Percentiles rank a stretch among this genome's conserved stretches.
phyloP scores from a whole-genome alignment of 2,329 filamentous ascomycete genomes.

The Trichophyton simii region DNA sequence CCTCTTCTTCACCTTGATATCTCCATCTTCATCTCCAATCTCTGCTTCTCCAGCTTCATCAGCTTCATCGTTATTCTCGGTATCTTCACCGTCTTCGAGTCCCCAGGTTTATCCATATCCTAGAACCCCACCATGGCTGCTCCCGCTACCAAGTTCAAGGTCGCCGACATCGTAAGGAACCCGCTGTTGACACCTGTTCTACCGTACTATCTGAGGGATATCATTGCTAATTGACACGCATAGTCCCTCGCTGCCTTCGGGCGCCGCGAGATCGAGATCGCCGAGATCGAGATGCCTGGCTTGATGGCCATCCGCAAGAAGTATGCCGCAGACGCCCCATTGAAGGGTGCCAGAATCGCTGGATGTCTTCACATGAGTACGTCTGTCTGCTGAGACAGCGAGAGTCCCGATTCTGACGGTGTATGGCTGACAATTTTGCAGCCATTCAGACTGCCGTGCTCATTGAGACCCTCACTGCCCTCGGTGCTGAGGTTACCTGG shows the following conservation, averaged over 20 bases:
- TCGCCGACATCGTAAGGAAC: conserved; percentile 67
- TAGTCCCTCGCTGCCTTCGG: conserved; percentile 87
- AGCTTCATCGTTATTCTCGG: neutral
- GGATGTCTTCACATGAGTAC: conserved; percentile 95
- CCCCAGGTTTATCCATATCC: conserved; percentile 8
- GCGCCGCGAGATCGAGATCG: conserved; percentile 96
- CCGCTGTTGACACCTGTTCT: conserved; percentile 5
- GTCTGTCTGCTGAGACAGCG: conserved; percentile 18
- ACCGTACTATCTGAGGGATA: neutral
- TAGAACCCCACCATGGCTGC: conserved; percentile 46
- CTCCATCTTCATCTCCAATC: conserved; percentile 6
- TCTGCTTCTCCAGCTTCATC: neutral
- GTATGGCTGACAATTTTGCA: conserved; percentile 19
- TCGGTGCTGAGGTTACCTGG: conserved; percentile 98
- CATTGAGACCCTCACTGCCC: conserved; percentile 89
- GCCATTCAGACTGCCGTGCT: conserved; percentile 98
- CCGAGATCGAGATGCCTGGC: conserved; percentile 94
- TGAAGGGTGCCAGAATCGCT: conserved; percentile 88
- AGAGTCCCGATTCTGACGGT: neutral
- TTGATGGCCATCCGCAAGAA: conserved; percentile 88
- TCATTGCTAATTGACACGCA: conserved; percentile 3
- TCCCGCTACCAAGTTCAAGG: conserved; percentile 90
- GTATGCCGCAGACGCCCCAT: conserved; percentile 85
- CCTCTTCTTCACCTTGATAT: conserved; percentile 9
- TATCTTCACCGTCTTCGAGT: conserved; percentile 5